These are phyloP conservation scores for Adiantum capillusveneris DNA, from an alignment of 75 land plant species.

Conservation along the genomic window DNA sequence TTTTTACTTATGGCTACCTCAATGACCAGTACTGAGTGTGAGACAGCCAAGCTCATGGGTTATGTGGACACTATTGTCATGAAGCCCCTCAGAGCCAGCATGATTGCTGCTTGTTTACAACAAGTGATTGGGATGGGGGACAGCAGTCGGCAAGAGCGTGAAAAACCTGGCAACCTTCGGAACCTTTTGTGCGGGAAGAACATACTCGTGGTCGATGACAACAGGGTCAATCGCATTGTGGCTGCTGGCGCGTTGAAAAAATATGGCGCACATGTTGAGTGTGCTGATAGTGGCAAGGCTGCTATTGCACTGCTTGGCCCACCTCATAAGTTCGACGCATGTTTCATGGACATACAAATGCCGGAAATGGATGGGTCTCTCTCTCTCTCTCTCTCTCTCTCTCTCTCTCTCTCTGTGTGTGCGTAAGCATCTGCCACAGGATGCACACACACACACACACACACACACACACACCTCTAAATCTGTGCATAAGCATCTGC, in stretches of 20 bases:
- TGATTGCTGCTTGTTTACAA: slow-evolving; percentile 43
- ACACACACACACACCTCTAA: too few relatives aligned
- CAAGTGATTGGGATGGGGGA: slow-evolving; percentile 30
- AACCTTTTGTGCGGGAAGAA: slow-evolving; percentile 44
- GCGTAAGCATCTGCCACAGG: too few relatives aligned
- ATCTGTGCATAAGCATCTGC: too few relatives aligned
- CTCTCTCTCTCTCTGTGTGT: too few relatives aligned
- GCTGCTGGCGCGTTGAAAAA: slow-evolving; percentile 64
- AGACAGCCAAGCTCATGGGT: slow-evolving; percentile 36
- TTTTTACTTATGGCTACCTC: slow-evolving; percentile 60
- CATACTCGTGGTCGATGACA: slow-evolving; percentile 67
- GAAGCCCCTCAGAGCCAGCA: slow-evolving; percentile 64
- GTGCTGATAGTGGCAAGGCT: slow-evolving; percentile 56
- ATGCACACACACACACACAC: too few relatives aligned
- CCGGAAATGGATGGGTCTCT: slow-evolving; percentile 85
- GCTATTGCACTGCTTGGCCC: slow-evolving; percentile 41
- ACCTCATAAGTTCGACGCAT: slow-evolving; percentile 62
- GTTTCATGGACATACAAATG: slow-evolving; percentile 78
- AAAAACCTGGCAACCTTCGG: slow-evolving; percentile 15
- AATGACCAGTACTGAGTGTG: slow-evolving; percentile 20
- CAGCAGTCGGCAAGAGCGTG: slow-evolving; percentile 7
- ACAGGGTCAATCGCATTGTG: slow-evolving; percentile 43
- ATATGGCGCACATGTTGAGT: slow-evolving; percentile 59
- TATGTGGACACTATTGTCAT: slow-evolving; percentile 45
- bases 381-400: too few relatives aligned